Evolutionary conservation across 2,329 filamentous ascomycete genomes (phyloP), one percentile per base, ranked within the genome.

Genomic region (Trichoderma oligosporum): DNA sequence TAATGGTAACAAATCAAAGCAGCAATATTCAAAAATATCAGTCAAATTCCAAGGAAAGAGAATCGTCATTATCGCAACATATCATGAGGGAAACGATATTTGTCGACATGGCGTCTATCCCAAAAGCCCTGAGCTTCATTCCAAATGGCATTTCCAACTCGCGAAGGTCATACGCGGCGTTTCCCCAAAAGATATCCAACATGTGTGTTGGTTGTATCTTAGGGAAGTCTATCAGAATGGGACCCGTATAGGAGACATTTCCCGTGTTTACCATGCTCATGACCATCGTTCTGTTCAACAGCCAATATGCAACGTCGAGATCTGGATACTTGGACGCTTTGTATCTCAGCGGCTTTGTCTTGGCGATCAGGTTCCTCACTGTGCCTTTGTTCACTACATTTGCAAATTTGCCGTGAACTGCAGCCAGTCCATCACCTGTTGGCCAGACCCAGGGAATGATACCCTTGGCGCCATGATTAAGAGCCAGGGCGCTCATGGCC

Each of bases 371-470:
- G 9, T 72, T 70, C 4, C 70, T 60, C 20, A 76, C 73, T 1
- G 72, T 27, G 62, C 24, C 4, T 27, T 52, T 2, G 74, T 55
- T 70, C 7, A 79, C 67, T 0, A 74, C 71, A 16, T 42, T 61
- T 0, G 75, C 69, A 63, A 79, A 70, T 39, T 61, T 33, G n/a
- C 75, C 73, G 44, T 76, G 74, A 2, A 72, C 68, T 1, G 56
- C 63, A 6, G 71, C 73, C 22, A 80, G 62, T 12, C 63, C 63
- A 4, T 67, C 64, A 16, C 68, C 73, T 1, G 71, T 67, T 0
- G 77, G 77, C 65, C 74, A 80, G 1, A 77, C 70, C 77, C 77
- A 80, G 12, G 71, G 70, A 2, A 78, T 70, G 20, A 77, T 68
- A 4, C 68, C 73, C 60, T 73, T 73, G 14, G 70, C 74, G n/a